These are phyloP conservation scores for Lachnellula suecica DNA, from an alignment of 2,329 filamentous ascomycete species.

Conservation along the genomic window DNA sequence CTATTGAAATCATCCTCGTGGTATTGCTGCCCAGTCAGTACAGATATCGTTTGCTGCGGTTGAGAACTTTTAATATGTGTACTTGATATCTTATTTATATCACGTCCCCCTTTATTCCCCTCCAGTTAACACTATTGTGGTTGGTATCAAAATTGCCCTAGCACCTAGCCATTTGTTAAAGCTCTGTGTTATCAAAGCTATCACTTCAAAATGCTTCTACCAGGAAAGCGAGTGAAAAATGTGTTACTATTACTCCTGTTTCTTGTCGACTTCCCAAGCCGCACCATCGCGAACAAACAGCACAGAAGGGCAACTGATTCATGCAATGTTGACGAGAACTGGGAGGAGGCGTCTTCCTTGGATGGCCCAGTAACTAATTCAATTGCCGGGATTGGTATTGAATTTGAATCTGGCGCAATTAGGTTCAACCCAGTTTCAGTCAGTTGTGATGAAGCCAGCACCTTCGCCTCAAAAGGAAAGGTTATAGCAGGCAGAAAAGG, in stretches of 20 bases:
- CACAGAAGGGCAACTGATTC: background rate
- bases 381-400: background rate
- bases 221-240: background rate
- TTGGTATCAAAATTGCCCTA: no score
- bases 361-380: background rate
- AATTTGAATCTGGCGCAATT: background rate
- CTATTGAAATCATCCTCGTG: no score
- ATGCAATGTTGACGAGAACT: background rate
- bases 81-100: no score
- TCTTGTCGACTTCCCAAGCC: background rate
- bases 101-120: no score
- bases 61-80: no score
- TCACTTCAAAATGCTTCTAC: no score
- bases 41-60: no score
- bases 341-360: background rate
- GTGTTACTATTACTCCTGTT: background rate
- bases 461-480: background rate
- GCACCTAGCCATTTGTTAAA: no score
- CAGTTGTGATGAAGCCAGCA: background rate
- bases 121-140: no score
- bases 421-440: background rate
- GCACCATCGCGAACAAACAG: background rate
- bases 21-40: no score
- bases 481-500: background rate
- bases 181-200: no score